Evolutionary conservation across 2,329 filamentous ascomycete species (phyloP).

Genomic region (Ilyonectria robusta): DNA sequence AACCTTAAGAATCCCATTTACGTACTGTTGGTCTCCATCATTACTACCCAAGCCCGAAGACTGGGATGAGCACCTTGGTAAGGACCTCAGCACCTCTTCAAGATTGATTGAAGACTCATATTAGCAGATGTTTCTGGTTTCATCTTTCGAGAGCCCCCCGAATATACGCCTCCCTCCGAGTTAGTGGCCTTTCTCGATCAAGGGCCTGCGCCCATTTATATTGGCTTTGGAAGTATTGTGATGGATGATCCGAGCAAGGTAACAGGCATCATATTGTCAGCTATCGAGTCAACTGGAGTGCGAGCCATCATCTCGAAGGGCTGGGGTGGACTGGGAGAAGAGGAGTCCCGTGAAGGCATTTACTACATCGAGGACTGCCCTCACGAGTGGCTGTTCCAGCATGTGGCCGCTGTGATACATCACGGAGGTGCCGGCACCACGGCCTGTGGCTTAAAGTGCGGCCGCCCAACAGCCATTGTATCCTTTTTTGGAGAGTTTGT

Average conservation of each 20-base stretch:
- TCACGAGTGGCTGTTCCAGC: constrained; percentile 81
- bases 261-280: constrained; percentile 76
- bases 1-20: constrained; percentile 78
- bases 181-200: constrained; percentile 68
- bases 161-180: constrained; percentile 68
- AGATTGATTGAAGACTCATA: too few species aligned
- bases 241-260: constrained; percentile 77
- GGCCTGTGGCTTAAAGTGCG: constrained; percentile 77
- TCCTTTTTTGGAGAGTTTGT: constrained; percentile 75
- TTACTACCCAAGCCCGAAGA: constrained; percentile 76
- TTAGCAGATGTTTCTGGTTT: constrained; percentile 69
- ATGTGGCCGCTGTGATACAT: constrained; percentile 75
- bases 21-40: constrained; percentile 83
- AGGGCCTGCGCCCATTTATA: constrained; percentile 75
- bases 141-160: constrained; percentile 70
- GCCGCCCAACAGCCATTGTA: constrained; percentile 78
- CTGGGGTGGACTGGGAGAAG: constrained; percentile 77
- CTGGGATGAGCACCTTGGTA: constrained; percentile 72
- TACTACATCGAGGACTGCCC: constrained; percentile 80
- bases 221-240: constrained; percentile 82
- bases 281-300: constrained; percentile 72
- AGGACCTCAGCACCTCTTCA: too few species aligned
- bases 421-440: constrained; percentile 82
- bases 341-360: constrained; percentile 67
- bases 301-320: constrained; percentile 79